Evolutionary conservation across 2,329 filamentous ascomycete species (phyloP), one percentile per base, ranked within the genome.

Genomic region (Fusarium bulbicola): DNA sequence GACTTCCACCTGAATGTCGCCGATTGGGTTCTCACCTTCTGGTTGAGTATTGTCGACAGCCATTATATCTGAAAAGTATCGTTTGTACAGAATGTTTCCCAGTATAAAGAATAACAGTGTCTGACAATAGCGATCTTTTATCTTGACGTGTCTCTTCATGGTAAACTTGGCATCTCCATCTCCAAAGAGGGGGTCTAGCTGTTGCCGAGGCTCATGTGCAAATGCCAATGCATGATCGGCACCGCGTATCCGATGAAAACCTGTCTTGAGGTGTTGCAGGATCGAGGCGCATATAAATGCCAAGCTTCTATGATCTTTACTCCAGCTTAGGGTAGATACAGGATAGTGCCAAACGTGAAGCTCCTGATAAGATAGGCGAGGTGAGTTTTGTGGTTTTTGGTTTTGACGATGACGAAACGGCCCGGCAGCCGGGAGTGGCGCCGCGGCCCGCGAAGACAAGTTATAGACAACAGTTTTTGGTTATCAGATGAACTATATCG

Each of bases 21-120:
- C 42, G 18, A 85, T 81, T 10, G 80, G 79, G 56, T 84, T 83
- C 4, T 68, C 75, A 8, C 83, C 83, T 10, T 73, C 76, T 5
- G 80, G 77, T n/a, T 80, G 77, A 1, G 83, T 84, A 64, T 82
- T 83, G 68, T 85, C 83, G 15, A 78, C 37, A 3, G 36, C 39
- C 69, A 72, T 67, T 5, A 10, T 36, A 15, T 3, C 10, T 14
- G 4, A 12, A 0, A n/a, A 7, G 16, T 11, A 26, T 3, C 0
- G 12, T 10, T 8, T 20, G 3, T 21, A 7, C 2, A 62, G 7
- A 8, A 36, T 3, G 0, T 40, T 7, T 7, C 18, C 11, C 11
- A 7, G 7, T 10, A 20, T 7, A 0, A 28, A 36, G 0, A 34
- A 10, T 2, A 34, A 5, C 13, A 16, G 24, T 1, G 21, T 16